Percentiles rank a stretch among this genome's conserved stretches.
Conservation (phyloP, 73 alveolate species). For the Uronychia binucleata region DNA sequence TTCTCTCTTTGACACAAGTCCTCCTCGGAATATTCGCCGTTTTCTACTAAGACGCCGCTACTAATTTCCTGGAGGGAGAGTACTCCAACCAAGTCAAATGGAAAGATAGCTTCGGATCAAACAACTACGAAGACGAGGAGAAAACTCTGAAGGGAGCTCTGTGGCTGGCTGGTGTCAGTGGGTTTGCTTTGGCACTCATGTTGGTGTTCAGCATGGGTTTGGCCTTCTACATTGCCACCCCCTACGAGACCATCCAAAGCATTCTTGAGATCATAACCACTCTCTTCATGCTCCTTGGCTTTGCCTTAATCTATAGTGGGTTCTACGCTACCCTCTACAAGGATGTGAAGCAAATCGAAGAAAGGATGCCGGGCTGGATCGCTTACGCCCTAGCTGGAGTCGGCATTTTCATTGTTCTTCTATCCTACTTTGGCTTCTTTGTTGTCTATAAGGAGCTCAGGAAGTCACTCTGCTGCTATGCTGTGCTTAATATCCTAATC, state of each 20-base stretch:
- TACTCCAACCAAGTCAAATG: too few species aligned
- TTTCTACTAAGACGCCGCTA: neutral
- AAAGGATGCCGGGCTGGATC: constrained; percentile 4
- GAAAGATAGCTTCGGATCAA: too few species aligned
- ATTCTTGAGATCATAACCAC: neutral
- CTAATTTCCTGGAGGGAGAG: neutral
- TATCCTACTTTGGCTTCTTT: constrained; percentile 8
- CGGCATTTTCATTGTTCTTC: neutral
- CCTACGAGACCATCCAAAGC: constrained; percentile 2
- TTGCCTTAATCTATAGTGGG: neutral
- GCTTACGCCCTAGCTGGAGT: neutral
- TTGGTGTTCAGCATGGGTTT: neutral
- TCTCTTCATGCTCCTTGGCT: constrained; percentile 8
- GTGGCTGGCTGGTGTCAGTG: neutral
- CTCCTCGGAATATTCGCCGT: neutral
- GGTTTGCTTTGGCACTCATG: neutral
- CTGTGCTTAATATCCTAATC: neutral
- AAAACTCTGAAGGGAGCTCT: neutral
- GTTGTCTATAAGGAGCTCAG: neutral
- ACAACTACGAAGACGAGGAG: neutral
- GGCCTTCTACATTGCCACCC: neutral
- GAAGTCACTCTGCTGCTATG: neutral
- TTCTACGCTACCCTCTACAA: neutral
- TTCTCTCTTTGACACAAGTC: neutral
- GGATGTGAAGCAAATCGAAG: neutral